Percentiles rank a stretch among this genome's conserved stretches.
phyloP scores from a whole-genome alignment of 2,329 filamentous ascomycete species.

The Fusarium paranaense region DNA sequence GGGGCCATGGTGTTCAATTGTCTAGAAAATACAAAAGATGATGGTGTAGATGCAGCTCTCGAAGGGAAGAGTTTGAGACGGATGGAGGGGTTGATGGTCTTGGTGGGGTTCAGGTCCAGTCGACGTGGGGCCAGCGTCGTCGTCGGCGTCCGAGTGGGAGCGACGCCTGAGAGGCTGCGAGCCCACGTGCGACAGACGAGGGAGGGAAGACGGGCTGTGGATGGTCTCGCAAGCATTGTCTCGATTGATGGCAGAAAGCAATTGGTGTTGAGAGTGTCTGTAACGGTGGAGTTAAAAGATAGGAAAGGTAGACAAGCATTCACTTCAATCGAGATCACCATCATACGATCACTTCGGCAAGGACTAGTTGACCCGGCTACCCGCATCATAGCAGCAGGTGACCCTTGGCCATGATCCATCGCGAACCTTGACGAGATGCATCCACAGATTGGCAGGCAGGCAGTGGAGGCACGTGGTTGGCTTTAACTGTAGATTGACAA shows the following conservation, averaged over 20 bases:
- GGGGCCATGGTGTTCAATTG: constrained; percentile 72
- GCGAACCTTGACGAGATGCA: constrained; percentile 2
- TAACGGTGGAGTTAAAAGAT: background rate
- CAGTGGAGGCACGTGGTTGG: background rate
- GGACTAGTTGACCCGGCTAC: background rate
- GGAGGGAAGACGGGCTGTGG: constrained; percentile 17
- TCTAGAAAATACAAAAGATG: constrained; percentile 23
- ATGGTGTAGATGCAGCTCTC: constrained; percentile 24
- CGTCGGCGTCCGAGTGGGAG: constrained; percentile 42
- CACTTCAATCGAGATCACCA: background rate
- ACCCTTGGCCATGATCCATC: background rate
- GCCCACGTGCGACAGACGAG: constrained; percentile 39
- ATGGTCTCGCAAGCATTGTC: constrained; percentile 26
- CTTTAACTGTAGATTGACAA: background rate
- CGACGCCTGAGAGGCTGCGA: constrained; percentile 37
- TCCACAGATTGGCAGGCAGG: background rate
- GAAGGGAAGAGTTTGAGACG: constrained; percentile 45
- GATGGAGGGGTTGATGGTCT: constrained; percentile 41
- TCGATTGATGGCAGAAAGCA: background rate
- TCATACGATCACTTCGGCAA: constrained; percentile 5
- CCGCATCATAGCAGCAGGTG: background rate
- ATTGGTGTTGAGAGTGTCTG: background rate
- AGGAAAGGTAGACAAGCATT: background rate
- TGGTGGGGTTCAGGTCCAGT: constrained; percentile 35
- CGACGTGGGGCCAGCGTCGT: constrained; percentile 35